Conservation (phyloP, 169 alveolate genomes). For the Babesia gibsoni region DNA sequence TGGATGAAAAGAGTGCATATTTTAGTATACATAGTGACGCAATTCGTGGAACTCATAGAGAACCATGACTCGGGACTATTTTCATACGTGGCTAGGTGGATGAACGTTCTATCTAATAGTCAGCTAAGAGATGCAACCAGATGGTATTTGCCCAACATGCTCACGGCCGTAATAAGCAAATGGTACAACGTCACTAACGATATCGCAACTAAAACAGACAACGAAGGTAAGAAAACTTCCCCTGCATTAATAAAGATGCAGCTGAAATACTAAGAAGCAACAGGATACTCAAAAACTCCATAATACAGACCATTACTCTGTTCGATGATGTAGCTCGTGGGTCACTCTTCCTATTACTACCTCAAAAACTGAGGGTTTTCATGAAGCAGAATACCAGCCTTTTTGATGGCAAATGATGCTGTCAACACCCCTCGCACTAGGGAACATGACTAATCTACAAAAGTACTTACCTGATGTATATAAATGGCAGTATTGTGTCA, state of each 20-base stretch:
- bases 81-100: constrained; percentile 35
- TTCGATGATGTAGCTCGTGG: constrained; percentile 12
- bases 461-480: constrained; percentile 41
- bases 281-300: constrained; percentile 36
- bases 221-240: background rate
- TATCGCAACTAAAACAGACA: background rate
- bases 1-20: constrained; percentile 23
- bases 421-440: constrained; percentile 20
- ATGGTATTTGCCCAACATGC: constrained; percentile 46
- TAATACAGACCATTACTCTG: constrained; percentile 17
- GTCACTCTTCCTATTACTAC: constrained; percentile 22
- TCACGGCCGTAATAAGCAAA: background rate
- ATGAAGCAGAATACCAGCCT: constrained; percentile 16
- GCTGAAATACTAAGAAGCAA: constrained; percentile 2
- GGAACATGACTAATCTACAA: background rate
- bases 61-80: constrained; percentile 16
- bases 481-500: background rate
- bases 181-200: constrained; percentile 5
- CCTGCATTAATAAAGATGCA: background rate
- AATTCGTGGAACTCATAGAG: constrained; percentile 11
- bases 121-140: constrained; percentile 27
- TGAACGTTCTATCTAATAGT: constrained; percentile 7
- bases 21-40: constrained; percentile 1
- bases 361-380: constrained; percentile 17
- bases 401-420: constrained; percentile 16